These are phyloP conservation scores for Exophiala calicioides DNA, from an alignment of 2,329 filamentous ascomycete genomes.

Conservation along the genomic window DNA sequence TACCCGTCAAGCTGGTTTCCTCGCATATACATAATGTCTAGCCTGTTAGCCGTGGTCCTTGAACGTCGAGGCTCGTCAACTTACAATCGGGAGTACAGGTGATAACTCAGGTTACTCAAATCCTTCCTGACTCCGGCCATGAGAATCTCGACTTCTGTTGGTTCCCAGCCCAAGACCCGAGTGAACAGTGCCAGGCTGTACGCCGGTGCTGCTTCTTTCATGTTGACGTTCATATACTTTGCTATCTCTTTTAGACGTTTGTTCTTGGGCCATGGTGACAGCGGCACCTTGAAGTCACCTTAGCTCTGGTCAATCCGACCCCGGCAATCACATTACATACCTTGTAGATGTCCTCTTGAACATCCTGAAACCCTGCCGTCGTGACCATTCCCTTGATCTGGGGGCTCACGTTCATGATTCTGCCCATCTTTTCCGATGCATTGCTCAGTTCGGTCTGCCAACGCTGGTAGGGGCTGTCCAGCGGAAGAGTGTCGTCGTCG, in stretches of 20 bases:
- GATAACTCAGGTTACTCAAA: conserved; percentile 19
- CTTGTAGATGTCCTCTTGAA: conserved; percentile 32
- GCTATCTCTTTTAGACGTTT: conserved; percentile 33
- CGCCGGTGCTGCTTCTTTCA: conserved; percentile 40
- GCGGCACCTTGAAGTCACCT: conserved; percentile 28
- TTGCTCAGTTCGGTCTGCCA: conserved; percentile 25
- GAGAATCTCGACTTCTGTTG: conserved; percentile 41
- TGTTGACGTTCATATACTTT: conserved; percentile 32
- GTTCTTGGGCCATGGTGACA: conserved; percentile 35
- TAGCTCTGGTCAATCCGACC: background rate
- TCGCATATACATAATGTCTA: conserved; percentile 18
- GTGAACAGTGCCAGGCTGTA: conserved; percentile 43
- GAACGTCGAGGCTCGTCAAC: background rate
- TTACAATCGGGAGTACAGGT: conserved; percentile 22
- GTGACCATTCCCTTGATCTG: conserved; percentile 25
- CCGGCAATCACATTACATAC: background rate
- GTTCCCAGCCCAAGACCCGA: conserved; percentile 37
- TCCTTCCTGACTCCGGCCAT: conserved; percentile 41
- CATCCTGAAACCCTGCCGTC: conserved; percentile 33
- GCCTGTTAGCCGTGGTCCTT: background rate
- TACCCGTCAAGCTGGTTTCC: conserved; percentile 10
- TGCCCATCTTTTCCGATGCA: conserved; percentile 17
- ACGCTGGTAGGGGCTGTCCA: conserved; percentile 16
- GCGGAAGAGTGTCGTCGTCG: conserved; percentile 34
- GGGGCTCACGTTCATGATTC: conserved; percentile 23